Conservation (phyloP, 495 filamentous ascomycete species). For the Aspergillus haitiensis region DNA sequence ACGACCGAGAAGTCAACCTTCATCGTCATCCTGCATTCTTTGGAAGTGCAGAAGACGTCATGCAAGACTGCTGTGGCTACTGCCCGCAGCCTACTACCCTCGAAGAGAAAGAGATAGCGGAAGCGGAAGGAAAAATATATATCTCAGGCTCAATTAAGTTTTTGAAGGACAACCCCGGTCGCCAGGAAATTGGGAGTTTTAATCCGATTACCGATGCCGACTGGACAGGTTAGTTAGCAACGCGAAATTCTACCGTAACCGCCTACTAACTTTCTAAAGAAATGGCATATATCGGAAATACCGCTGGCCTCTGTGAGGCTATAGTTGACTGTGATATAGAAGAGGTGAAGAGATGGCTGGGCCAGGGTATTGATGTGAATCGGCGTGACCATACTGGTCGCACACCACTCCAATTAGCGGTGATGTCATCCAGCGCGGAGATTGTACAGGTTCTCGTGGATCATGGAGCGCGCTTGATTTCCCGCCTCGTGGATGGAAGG, state of each 20-base stretch:
- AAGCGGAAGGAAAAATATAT: slow-evolving; percentile 70
- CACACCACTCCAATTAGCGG: slow-evolving; percentile 75
- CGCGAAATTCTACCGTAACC: not conserved
- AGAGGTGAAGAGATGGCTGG: slow-evolving; percentile 66
- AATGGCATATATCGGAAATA: slow-evolving; percentile 73
- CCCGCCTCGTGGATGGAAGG: slow-evolving; percentile 72
- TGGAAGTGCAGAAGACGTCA: slow-evolving; percentile 63
- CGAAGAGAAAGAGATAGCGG: slow-evolving; percentile 66
- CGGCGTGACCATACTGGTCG: slow-evolving; percentile 75
- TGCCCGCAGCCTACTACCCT: slow-evolving; percentile 68
- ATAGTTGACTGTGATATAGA: slow-evolving; percentile 70
- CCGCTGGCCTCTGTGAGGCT: slow-evolving; percentile 67
- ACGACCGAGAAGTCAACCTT: slow-evolving; percentile 68
- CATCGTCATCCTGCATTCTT: slow-evolving; percentile 80
- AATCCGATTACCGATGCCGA: slow-evolving; percentile 78
- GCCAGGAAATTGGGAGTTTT: slow-evolving; percentile 71
- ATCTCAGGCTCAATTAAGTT: slow-evolving; percentile 69
- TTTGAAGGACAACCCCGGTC: slow-evolving; percentile 74
- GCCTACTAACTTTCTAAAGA: slow-evolving; percentile 27
- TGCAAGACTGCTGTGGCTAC: slow-evolving; percentile 75
- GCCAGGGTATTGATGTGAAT: slow-evolving; percentile 62
- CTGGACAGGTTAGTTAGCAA: slow-evolving; percentile 67
- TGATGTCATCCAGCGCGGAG: slow-evolving; percentile 61
- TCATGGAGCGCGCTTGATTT: slow-evolving; percentile 66
- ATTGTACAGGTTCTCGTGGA: slow-evolving; percentile 72